Evolutionary conservation across 768 basidiomycete genomes (phyloP).

Genomic region (Termitomyces sp.): DNA sequence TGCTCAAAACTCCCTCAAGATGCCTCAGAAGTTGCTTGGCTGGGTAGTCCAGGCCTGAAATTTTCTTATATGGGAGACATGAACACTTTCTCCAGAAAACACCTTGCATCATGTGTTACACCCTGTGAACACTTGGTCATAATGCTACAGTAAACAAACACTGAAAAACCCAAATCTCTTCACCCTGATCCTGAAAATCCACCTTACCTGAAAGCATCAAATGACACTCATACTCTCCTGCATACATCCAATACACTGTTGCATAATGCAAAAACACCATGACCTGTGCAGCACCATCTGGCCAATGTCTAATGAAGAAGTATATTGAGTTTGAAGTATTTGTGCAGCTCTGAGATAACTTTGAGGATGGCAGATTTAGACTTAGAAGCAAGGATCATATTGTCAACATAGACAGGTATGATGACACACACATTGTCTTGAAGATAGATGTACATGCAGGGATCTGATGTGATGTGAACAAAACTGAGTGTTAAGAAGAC

Average conservation of each 20-base stretch:
- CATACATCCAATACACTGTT: background rate
- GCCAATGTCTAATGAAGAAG: background rate
- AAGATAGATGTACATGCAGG: background rate
- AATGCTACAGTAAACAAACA: no score
- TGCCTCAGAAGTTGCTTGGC: no score
- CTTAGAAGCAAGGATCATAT: background rate
- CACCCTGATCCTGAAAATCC: background rate
- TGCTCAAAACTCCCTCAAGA: no score
- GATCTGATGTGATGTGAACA: background rate
- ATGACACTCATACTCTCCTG: background rate
- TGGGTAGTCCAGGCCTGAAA: no score
- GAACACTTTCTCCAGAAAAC: no score
- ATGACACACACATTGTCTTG: background rate
- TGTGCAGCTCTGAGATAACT: no score
- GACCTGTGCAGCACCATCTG: background rate
- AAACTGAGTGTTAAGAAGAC: background rate
- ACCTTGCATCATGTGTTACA: no score
- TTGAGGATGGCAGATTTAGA: no score
- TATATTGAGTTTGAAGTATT: background rate
- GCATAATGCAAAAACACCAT: conserved; percentile 2
- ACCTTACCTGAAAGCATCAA: background rate
- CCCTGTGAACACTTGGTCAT: no score
- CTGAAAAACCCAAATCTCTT: background rate
- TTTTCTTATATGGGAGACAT: no score
- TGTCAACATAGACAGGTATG: background rate